Percentiles rank a stretch among this genome's conserved stretches.
Conservation (phyloP, 192 early-diverging fungal genomes). For the Thoreauomyces humboldtii region DNA sequence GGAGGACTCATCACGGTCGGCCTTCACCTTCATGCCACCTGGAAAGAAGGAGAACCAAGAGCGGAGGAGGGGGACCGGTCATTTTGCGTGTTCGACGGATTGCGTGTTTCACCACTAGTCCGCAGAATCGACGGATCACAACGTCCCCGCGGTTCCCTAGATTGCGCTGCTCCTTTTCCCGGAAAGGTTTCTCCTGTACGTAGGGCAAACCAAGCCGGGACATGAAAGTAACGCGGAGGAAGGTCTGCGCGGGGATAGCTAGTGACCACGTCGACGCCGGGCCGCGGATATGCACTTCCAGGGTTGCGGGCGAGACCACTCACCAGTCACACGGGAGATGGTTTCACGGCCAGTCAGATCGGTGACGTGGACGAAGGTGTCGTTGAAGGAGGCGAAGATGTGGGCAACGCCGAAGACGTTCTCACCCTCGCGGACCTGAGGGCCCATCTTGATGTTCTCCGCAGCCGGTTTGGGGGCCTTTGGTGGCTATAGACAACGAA, state of each 20-base stretch:
- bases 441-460: conserved; percentile 93
- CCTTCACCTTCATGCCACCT: conserved; percentile 99
- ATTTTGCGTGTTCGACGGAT: conserved; percentile 35
- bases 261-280: conserved; percentile 5
- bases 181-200: no score
- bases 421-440: conserved; percentile 96
- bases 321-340: conserved; percentile 97
- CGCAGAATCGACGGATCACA: no score
- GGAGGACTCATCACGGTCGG: conserved; percentile 99
- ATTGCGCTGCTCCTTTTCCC: no score
- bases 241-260: not conserved
- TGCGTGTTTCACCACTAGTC: conserved; percentile 63
- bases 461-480: conserved; percentile 75
- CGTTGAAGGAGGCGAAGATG: conserved; percentile 99
- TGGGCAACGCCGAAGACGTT: conserved; percentile 99
- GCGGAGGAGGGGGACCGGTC: not conserved
- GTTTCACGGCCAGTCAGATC: conserved; percentile 99
- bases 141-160: no score
- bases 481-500: conserved; percentile 30
- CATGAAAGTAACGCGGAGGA: conserved; percentile 1
- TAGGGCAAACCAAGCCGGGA: no score
- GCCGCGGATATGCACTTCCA: no score
- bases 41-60: conserved; percentile 15
- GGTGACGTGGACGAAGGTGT: conserved; percentile 99
- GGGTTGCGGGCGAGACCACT: no score